A percentile compares a stretch with the other conserved stretches of the same genome.
Conservation (phyloP, 140 eudicot genomes). For the Bidens hawaiensis region DNA sequence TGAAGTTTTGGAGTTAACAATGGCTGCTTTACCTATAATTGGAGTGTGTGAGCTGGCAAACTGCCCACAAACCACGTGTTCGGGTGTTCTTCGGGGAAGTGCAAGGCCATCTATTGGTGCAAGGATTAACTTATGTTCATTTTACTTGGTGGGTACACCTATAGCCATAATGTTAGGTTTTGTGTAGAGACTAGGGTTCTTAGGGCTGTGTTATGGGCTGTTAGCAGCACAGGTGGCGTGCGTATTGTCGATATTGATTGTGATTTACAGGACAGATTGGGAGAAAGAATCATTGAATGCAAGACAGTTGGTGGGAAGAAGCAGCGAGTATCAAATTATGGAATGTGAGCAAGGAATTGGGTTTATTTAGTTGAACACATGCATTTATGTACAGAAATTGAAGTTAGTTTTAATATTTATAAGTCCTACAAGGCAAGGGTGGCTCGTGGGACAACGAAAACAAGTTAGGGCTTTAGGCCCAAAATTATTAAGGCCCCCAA, state of each 20-base stretch:
- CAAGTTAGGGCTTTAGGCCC: too few species aligned
- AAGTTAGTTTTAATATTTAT: constrained; percentile 4
- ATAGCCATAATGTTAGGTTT: constrained; percentile 76
- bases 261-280: constrained; percentile 76
- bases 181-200: constrained; percentile 52
- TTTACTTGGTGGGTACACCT: constrained; percentile 94
- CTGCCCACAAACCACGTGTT: constrained; percentile 97
- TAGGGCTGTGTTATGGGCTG: constrained; percentile 95
- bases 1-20: constrained; percentile 75
- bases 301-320: constrained; percentile 72
- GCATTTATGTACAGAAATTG: constrained; percentile 22
- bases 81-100: constrained; percentile 95
- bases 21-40: constrained; percentile 70
- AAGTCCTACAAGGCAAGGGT: constrained; percentile 10
- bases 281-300: constrained; percentile 75
- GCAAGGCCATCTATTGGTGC: constrained; percentile 83
- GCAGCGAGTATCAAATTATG: constrained; percentile 32
- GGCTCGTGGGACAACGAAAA: too few species aligned
- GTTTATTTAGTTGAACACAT: constrained; percentile 26
- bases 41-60: constrained; percentile 95
- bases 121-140: constrained; percentile 75
- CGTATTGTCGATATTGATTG: constrained; percentile 57
- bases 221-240: constrained; percentile 91
- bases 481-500: too few species aligned
- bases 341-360: constrained; percentile 58